Percentiles rank a stretch among this genome's conserved stretches.
Evolutionary conservation across 2,329 filamentous ascomycete genomes (phyloP).

Genomic region (Teratosphaeria epicoccoides): DNA sequence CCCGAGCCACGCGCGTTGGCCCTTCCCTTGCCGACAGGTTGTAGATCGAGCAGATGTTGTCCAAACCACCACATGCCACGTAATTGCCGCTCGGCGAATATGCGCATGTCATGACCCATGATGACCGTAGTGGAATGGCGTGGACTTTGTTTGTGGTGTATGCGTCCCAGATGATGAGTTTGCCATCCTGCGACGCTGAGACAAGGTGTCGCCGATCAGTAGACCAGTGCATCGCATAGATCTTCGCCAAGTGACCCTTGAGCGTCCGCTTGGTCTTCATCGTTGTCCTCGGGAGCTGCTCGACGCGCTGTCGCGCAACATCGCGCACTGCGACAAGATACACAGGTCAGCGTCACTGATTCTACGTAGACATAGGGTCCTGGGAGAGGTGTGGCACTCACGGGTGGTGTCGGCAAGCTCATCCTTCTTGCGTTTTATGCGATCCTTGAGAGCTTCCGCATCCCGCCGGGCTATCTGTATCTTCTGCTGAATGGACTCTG

Average conservation of each 20-base stretch:
- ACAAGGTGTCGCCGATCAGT: slow-evolving; percentile 95
- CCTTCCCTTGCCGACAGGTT: slow-evolving; percentile 94
- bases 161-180: slow-evolving; percentile 99
- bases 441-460: slow-evolving; percentile 93
- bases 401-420: slow-evolving; percentile 94
- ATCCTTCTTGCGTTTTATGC: slow-evolving; percentile 99
- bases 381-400: slow-evolving; percentile 44
- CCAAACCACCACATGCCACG: slow-evolving; percentile 93
- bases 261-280: slow-evolving; percentile 97
- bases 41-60: slow-evolving; percentile 99
- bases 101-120: slow-evolving; percentile 99
- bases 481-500: slow-evolving; percentile 43
- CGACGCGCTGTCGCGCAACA: slow-evolving; percentile 85
- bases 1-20: slow-evolving; percentile 89
- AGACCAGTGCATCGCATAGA: slow-evolving; percentile 99
- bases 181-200: slow-evolving; percentile 95
- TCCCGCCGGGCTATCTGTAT: slow-evolving; percentile 97
- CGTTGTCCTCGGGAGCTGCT: slow-evolving; percentile 80
- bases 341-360: slow-evolving; percentile 9
- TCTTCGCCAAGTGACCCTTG: slow-evolving; percentile 97
- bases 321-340: slow-evolving; percentile 59
- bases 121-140: slow-evolving; percentile 91
- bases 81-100: slow-evolving; percentile 98
- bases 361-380: neutral
- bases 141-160: slow-evolving; percentile 99